phyloP scores from a whole-genome alignment of 257 asterid species.

The Ehretia macrophylla region DNA sequence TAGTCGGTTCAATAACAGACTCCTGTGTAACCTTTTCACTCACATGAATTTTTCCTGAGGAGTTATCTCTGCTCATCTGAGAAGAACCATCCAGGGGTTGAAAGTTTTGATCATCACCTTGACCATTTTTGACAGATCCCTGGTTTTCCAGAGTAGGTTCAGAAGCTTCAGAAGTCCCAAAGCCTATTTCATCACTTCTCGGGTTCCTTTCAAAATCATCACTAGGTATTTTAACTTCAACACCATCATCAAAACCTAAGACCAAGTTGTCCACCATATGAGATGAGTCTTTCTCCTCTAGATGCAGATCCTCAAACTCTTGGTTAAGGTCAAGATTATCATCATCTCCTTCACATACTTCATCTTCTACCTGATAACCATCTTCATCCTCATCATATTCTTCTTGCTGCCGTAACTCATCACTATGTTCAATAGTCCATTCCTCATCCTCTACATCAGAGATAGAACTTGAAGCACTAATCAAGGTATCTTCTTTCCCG shows the following conservation, averaged over 20 bases:
- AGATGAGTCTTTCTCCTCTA: conserved; percentile 50
- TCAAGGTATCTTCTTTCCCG: conserved; percentile 29
- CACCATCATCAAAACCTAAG: conserved; percentile 89
- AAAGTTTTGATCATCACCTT: conserved; percentile 42
- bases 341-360: conserved; percentile 66
- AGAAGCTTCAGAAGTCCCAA: conserved; percentile 43
- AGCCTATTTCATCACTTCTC: conserved; percentile 41
- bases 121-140: conserved; percentile 36
- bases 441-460: conserved; percentile 80
- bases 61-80: conserved; percentile 31
- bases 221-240: conserved; percentile 80
- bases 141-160: conserved; percentile 34
- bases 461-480: conserved; percentile 39
- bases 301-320: conserved; percentile 55
- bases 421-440: conserved; percentile 70
- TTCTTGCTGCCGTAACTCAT: conserved; percentile 66
- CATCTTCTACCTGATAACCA: conserved; percentile 89
- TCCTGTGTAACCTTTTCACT: conserved; percentile 31
- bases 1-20: conserved; percentile 36
- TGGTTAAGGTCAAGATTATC: conserved; percentile 55
- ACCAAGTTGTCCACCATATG: conserved; percentile 62
- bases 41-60: conserved; percentile 29
- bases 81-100: conserved; percentile 35
- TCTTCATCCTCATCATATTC: conserved; percentile 93
- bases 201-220: conserved; percentile 65